These are phyloP conservation scores for Leccinum aurantiacum DNA, from an alignment of 768 basidiomycete species.

Conservation along the genomic window DNA sequence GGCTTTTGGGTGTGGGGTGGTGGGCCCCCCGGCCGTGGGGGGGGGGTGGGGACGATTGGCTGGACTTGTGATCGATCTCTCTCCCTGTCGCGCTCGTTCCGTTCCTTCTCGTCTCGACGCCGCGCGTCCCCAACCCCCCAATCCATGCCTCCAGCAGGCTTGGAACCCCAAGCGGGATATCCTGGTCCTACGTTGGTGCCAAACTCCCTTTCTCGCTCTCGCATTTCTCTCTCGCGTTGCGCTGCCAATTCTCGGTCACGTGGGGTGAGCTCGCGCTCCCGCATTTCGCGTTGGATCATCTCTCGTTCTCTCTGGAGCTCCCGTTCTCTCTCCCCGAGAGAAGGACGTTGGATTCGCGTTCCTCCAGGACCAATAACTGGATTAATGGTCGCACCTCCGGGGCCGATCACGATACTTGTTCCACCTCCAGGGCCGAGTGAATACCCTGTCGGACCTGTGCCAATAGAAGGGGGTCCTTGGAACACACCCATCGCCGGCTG, in stretches of 20 bases:
- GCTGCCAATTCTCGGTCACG: constrained; percentile 24
- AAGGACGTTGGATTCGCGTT: constrained; percentile 23
- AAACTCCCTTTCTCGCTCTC: constrained; percentile 27
- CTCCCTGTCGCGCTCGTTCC: constrained; percentile 30
- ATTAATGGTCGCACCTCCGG: constrained; percentile 23
- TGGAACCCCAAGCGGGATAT: constrained; percentile 34
- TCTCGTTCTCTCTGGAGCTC: constrained; percentile 29
- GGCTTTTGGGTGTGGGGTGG: too few relatives aligned
- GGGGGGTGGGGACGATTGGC: constrained; percentile 19
- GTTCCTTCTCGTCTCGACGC: constrained; percentile 38
- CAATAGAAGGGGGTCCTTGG: constrained; percentile 25
- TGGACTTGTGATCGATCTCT: constrained; percentile 32
- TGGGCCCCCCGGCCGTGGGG: too few relatives aligned
- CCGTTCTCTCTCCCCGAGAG: constrained; percentile 35
- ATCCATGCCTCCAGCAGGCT: constrained; percentile 31
- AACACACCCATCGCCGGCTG: constrained; percentile 32
- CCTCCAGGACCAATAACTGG: constrained; percentile 19
- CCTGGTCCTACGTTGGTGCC: constrained; percentile 24
- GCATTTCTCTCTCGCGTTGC: constrained; percentile 29
- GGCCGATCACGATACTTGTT: constrained; percentile 27
- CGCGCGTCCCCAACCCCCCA: constrained; percentile 35
- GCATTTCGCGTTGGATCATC: constrained; percentile 27
- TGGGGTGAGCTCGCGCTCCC: constrained; percentile 21
- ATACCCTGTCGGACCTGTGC: constrained; percentile 20
- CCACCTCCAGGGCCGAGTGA: constrained; percentile 22